These are phyloP conservation scores for Globisporangium abappressorium DNA, from an alignment of 352 stramenopile species.

Conservation along the genomic window DNA sequence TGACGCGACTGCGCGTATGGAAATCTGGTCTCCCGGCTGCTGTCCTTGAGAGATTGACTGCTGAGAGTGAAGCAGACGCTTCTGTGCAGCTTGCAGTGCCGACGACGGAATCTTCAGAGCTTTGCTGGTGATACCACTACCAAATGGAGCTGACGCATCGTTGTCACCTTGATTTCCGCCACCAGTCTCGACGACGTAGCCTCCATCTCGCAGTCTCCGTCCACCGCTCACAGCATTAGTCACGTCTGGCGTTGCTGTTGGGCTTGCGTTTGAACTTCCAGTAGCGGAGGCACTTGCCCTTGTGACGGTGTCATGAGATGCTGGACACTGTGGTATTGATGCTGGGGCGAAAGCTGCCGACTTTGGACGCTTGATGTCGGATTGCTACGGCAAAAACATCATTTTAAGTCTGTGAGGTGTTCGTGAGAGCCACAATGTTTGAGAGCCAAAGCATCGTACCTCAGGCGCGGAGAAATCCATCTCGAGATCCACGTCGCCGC, in stretches of 20 bases:
- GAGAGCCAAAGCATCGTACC: constrained; percentile 1
- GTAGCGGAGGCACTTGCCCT: not conserved
- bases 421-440: not conserved
- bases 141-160: not conserved
- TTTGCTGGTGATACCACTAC: not conserved
- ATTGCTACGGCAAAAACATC: not conserved
- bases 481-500: constrained; percentile 65
- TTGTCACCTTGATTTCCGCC: not conserved
- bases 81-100: not conserved
- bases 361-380: not conserved
- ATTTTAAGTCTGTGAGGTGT: not conserved
- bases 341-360: not conserved
- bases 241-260: not conserved
- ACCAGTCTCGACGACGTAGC: constrained; percentile 8
- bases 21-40: not conserved
- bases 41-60: not conserved
- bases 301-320: not conserved
- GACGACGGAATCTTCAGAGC: not conserved
- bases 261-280: not conserved
- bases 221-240: not conserved
- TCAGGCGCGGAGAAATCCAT: constrained; percentile 50
- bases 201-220: constrained; percentile 15
- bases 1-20: not conserved
- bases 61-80: not conserved
- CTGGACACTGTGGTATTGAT: not conserved